These are phyloP conservation scores for Phytophthora pluvialis DNA, from an alignment of 352 stramenopile genomes.

Conservation along the genomic window DNA sequence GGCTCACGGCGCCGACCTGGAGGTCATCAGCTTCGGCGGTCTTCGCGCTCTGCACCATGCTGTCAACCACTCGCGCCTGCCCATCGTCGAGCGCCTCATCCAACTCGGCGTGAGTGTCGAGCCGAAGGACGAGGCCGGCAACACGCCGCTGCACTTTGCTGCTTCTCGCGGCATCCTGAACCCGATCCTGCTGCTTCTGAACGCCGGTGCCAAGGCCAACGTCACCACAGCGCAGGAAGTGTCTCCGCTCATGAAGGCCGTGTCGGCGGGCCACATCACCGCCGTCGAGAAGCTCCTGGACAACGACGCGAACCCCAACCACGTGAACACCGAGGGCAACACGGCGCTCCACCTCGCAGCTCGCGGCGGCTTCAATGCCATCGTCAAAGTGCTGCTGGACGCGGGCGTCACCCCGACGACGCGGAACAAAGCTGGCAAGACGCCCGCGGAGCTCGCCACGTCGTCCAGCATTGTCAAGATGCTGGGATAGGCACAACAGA, in stretches of 20 bases:
- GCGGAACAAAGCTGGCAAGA: constrained; percentile 86
- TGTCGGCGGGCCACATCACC: constrained; percentile 77
- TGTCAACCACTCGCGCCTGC: constrained; percentile 77
- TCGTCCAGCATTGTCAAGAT: constrained; percentile 70
- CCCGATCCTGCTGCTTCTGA: constrained; percentile 77
- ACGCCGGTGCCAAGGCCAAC: constrained; percentile 82
- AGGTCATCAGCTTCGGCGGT: constrained; percentile 75
- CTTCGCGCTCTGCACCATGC: constrained; percentile 87
- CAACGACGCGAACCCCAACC: constrained; percentile 71
- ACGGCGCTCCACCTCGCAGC: constrained; percentile 87
- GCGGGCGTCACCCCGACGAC: constrained; percentile 48
- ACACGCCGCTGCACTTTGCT: constrained; percentile 87
- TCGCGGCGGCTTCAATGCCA: constrained; percentile 72
- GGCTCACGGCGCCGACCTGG: constrained; percentile 67
- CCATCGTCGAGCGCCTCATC: constrained; percentile 69
- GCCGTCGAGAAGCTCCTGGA: constrained; percentile 90
- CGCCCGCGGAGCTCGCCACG: constrained; percentile 67
- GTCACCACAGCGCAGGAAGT: constrained; percentile 74
- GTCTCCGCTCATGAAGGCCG: constrained; percentile 89
- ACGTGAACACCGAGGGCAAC: constrained; percentile 79
- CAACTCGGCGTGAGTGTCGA: constrained; percentile 81
- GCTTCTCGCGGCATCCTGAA: constrained; percentile 87
- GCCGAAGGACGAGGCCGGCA: constrained; percentile 84
- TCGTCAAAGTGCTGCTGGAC: constrained; percentile 76
- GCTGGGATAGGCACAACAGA: constrained; percentile 38